A percentile compares a stretch with the other conserved stretches of the same genome.
Evolutionary conservation across 2,329 filamentous ascomycete species (phyloP).

Genomic region (Fusarium agapanthi): DNA sequence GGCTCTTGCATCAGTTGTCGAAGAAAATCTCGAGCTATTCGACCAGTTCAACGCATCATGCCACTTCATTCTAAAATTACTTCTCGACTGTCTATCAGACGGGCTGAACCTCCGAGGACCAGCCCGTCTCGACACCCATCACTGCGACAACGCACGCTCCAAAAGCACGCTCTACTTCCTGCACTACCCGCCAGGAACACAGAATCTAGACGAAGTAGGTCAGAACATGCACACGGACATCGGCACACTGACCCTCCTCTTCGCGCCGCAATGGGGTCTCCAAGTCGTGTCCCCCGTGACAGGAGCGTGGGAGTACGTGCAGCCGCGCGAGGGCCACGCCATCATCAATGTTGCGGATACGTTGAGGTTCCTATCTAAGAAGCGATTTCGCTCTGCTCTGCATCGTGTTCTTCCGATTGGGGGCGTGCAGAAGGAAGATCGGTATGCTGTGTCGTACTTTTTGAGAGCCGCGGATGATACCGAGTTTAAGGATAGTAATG

Average conservation of each 20-base stretch:
- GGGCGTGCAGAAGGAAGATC: neutral
- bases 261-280: constrained; percentile 18
- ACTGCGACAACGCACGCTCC: constrained; percentile 9
- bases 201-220: constrained; percentile 6
- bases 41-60: constrained; percentile 5
- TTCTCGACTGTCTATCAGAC: constrained; percentile 11
- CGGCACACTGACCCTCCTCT: constrained; percentile 6
- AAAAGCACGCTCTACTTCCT: constrained; percentile 20
- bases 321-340: neutral
- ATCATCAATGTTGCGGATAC: constrained; percentile 13
- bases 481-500: neutral
- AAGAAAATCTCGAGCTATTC: constrained; percentile 1
- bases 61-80: constrained; percentile 11
- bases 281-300: constrained; percentile 5
- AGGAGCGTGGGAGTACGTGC: constrained; percentile 1
- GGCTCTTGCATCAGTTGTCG: constrained; percentile 5
- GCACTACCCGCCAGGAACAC: constrained; percentile 1
- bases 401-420: neutral
- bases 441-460: neutral
- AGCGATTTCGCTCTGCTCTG: neutral
- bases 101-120: neutral
- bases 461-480: neutral
- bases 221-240: constrained; percentile 28
- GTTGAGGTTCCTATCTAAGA: constrained; percentile 13
- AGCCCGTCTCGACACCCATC: neutral